Percentiles rank a stretch among this genome's conserved stretches.
Evolutionary conservation across 352 stramenopile genomes (phyloP).

Genomic region (Phytopythium ostracodes): DNA sequence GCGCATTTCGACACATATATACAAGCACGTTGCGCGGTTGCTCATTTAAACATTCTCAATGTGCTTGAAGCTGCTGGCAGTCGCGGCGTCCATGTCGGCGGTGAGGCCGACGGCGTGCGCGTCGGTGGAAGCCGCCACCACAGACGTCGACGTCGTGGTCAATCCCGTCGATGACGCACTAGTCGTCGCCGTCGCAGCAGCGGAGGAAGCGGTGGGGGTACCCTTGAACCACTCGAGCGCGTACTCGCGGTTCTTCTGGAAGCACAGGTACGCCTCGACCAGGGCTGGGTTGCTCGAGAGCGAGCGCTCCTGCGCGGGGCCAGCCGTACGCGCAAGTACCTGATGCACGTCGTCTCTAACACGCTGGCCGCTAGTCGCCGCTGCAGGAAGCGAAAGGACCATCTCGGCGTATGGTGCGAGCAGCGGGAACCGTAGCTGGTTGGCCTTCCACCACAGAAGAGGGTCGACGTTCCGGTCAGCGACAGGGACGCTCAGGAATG

Average conservation of each 20-base stretch:
- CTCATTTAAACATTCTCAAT: constrained; percentile 56
- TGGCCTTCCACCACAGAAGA: constrained; percentile 72
- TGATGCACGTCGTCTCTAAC: constrained; percentile 40
- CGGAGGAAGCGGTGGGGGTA: constrained; percentile 23
- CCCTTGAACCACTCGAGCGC: constrained; percentile 75
- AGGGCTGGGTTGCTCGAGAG: constrained; percentile 49
- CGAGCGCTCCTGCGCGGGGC: constrained; percentile 27
- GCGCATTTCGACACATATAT: constrained; percentile 4
- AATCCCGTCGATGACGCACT: constrained; percentile 23
- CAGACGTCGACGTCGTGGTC: constrained; percentile 16
- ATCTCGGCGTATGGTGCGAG: constrained; percentile 76
- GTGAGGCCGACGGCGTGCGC: constrained; percentile 7
- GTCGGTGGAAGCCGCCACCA: constrained; percentile 17
- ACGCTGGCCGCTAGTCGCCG: constrained; percentile 55
- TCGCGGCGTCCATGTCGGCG: constrained; percentile 27
- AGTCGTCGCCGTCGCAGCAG: constrained; percentile 15
- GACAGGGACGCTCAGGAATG: constrained; percentile 70
- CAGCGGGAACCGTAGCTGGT: constrained; percentile 74
- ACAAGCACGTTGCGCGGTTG: background rate
- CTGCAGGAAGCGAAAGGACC: constrained; percentile 60
- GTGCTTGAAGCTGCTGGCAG: constrained; percentile 54
- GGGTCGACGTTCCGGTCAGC: constrained; percentile 72
- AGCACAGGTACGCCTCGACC: constrained; percentile 72
- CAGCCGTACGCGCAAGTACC: constrained; percentile 59
- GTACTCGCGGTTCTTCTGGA: constrained; percentile 80